These are phyloP conservation scores for Isatis lusitanica DNA, from an alignment of 441 rosid genomes.

Conservation along the genomic window DNA sequence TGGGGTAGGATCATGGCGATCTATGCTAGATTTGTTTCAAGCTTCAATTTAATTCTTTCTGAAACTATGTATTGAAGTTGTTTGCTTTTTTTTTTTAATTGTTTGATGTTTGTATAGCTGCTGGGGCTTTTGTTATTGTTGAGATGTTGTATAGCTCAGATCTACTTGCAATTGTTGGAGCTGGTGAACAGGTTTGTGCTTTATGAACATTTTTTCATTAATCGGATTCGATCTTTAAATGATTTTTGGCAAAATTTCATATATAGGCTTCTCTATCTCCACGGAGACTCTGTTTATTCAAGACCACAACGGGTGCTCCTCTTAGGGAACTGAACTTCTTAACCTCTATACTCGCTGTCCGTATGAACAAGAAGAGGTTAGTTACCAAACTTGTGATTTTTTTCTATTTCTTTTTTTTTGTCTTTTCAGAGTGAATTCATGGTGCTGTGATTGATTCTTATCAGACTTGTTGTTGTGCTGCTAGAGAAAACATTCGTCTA, in stretches of 20 bases:
- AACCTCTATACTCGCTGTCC: slow-evolving; percentile 79
- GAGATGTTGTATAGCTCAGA: slow-evolving; percentile 83
- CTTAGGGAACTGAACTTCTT: slow-evolving; percentile 74
- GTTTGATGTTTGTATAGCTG: slow-evolving; percentile 43
- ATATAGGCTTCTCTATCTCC: slow-evolving; percentile 82
- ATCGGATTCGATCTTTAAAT: neutral
- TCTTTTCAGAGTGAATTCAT: slow-evolving; percentile 8
- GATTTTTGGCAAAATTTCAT: slow-evolving; percentile 15
- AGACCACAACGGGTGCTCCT: slow-evolving; percentile 62
- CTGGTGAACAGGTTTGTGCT: slow-evolving; percentile 85
- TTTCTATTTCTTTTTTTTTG: neutral
- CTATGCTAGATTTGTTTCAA: too few species aligned
- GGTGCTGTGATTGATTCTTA: slow-evolving; percentile 25
- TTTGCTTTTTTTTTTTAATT: slow-evolving; percentile 10
- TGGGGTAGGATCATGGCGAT: too few species aligned
- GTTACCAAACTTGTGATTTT: neutral
- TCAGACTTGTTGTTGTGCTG: slow-evolving; percentile 85
- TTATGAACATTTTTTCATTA: neutral
- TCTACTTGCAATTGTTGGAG: slow-evolving; percentile 91
- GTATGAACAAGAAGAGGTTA: slow-evolving; percentile 74
- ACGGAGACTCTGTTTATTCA: slow-evolving; percentile 78
- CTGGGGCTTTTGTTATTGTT: slow-evolving; percentile 70
- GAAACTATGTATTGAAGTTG: slow-evolving; percentile 23
- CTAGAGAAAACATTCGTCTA: slow-evolving; percentile 80
- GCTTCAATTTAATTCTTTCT: neutral